These are phyloP conservation scores for Pythium rishiriense DNA, from an alignment of 352 stramenopile species.

Conservation along the genomic window DNA sequence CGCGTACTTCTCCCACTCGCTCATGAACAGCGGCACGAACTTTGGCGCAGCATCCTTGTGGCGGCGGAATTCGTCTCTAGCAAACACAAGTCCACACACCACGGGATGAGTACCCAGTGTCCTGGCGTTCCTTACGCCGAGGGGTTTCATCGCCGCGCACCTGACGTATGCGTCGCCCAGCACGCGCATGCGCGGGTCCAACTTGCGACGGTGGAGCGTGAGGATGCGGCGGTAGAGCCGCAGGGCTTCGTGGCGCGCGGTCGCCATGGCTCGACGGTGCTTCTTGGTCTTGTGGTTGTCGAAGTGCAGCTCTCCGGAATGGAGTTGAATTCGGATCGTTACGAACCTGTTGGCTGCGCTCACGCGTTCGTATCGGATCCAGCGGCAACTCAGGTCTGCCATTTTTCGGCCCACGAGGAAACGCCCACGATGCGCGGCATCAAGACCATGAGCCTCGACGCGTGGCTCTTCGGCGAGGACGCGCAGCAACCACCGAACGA, in stretches of 20 bases:
- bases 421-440: slow-evolving; percentile 44
- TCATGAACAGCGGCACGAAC: slow-evolving; percentile 77
- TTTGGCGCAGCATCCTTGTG: slow-evolving; percentile 77
- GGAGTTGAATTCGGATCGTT: slow-evolving; percentile 22
- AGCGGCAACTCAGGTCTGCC: slow-evolving; percentile 17
- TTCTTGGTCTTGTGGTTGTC: not conserved
- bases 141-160: slow-evolving; percentile 21
- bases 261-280: slow-evolving; percentile 27
- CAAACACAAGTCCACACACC: not conserved
- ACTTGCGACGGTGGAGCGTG: slow-evolving; percentile 68
- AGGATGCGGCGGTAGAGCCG: slow-evolving; percentile 79
- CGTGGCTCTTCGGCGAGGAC: slow-evolving; percentile 83
- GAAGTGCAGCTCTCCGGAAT: not conserved
- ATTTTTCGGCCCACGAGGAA: not conserved
- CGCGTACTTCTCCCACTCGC: slow-evolving; percentile 79
- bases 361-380: slow-evolving; percentile 3
- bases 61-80: slow-evolving; percentile 79
- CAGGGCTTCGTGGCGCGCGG: slow-evolving; percentile 45
- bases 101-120: not conserved
- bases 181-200: slow-evolving; percentile 80
- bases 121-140: not conserved
- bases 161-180: slow-evolving; percentile 84
- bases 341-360: slow-evolving; percentile 11
- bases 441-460: slow-evolving; percentile 67
- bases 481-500: slow-evolving; percentile 21